Base-by-base conservation (phyloP, 106 monocot genomes). In the Dendrobium huoshanense region DNA sequence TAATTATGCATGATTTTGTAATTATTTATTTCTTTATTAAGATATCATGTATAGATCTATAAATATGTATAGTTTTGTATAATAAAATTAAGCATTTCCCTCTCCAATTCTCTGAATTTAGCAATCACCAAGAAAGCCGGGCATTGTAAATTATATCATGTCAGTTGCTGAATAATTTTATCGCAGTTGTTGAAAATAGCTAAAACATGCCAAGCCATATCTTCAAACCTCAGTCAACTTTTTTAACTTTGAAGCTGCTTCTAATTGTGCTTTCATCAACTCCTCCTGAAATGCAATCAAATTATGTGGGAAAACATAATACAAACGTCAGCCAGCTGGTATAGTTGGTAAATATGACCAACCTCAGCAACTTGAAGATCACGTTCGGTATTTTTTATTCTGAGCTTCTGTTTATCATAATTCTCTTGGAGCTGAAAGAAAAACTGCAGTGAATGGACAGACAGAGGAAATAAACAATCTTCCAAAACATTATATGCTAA, bases 321-420 rank as follows among this genome's bases (percentile, higher is more conserved):
- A 19, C 48, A 37, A 77, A 45, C 22, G 20, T 54, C 4, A 51
- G 72, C 19, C 4, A 41, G 22, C 48, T 41, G 55, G 72, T 51
- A 31, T 15, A 22, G 18, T 31, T 40, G 25, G 41, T 19, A 47
- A 55, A 64, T 41, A 42, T 59, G 40, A 80, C 47, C 80, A 67
- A 89, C 86, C 89, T 89, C 89, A 47, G 89, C 86, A n/a, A 84
- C 86, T 87, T 91, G 83, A 56, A 94, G 84, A 75, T 85, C 89
- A 56, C 72, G 91, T 72, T 89, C 88, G 55, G 81, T 88, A 82
- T 88, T 91, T 49, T 74, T 81, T n/a, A 94, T 88, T 74, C 85
- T 89, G 27, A 70, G 78, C 67, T 89, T 91, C 78, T 91, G 91
- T 37, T 94, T 89, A 42, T 89, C 86, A 75, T 79, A 90, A 55